A percentile compares a stretch with the other conserved stretches of the same genome.
These are phyloP conservation scores for Leucosporidium creatinivorum DNA, from an alignment of 768 basidiomycete species.

Conservation along the genomic window DNA sequence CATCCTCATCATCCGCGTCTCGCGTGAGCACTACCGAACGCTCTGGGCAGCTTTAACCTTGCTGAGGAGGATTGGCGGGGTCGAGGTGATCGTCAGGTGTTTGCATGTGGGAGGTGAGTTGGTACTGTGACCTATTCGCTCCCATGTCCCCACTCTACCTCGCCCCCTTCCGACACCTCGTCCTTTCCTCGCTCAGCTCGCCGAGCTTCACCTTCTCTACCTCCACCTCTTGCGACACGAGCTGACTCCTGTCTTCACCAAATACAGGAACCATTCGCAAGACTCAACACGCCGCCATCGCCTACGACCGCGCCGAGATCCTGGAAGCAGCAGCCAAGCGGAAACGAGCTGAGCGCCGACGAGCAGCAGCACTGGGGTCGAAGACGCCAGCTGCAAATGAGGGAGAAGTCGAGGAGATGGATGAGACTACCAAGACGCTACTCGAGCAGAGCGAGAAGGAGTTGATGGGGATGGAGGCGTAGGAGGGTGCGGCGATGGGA, in stretches of 20 bases:
- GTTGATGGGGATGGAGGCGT: slow-evolving; percentile 29
- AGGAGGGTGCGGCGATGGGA: background rate
- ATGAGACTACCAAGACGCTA: background rate
- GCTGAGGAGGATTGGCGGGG: slow-evolving; percentile 27
- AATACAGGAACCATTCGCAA: slow-evolving; percentile 36
- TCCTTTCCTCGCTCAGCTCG: too few species aligned
- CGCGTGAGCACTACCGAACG: slow-evolving; percentile 28
- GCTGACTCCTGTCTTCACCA: background rate
- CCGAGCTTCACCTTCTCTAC: background rate
- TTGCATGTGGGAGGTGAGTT: slow-evolving; percentile 33
- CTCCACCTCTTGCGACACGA: background rate
- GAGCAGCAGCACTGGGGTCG: background rate
- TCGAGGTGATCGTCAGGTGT: slow-evolving; percentile 21
- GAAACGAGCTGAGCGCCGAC: background rate
- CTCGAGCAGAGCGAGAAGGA: slow-evolving; percentile 17
- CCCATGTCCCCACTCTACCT: too few species aligned
- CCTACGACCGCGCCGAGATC: slow-evolving; percentile 32
- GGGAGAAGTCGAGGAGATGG: background rate
- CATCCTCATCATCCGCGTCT: slow-evolving; percentile 33
- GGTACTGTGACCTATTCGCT: too few species aligned
- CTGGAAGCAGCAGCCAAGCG: slow-evolving; percentile 7
- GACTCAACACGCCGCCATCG: slow-evolving; percentile 35
- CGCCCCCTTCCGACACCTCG: too few species aligned
- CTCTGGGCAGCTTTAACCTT: slow-evolving; percentile 35
- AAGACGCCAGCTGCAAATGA: background rate